These are phyloP conservation scores for Xylaria castorea DNA, from an alignment of 495 filamentous ascomycete genomes.

Conservation along the genomic window DNA sequence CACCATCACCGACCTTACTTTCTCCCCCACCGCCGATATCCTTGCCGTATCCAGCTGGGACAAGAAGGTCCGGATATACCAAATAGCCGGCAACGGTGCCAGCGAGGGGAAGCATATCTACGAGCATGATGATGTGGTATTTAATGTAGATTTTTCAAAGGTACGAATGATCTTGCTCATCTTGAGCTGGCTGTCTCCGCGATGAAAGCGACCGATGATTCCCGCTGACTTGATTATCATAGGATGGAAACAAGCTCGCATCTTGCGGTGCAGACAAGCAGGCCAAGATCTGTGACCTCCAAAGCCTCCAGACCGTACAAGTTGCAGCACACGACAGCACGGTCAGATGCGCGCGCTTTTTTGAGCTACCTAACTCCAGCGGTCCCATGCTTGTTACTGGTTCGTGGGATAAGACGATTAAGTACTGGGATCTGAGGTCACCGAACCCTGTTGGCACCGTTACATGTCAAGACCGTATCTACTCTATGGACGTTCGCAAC, in stretches of 20 bases:
- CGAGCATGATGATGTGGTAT: constrained; percentile 75
- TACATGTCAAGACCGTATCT: constrained; percentile 79
- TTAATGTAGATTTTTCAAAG: constrained; percentile 83
- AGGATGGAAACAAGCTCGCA: constrained; percentile 69
- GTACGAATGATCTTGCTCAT: constrained; percentile 55
- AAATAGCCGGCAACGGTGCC: constrained; percentile 73
- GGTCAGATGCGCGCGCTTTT: constrained; percentile 75
- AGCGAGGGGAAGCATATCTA: constrained; percentile 81
- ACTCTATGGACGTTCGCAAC: constrained; percentile 83
- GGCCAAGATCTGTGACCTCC: constrained; percentile 75
- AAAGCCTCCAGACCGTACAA: constrained; percentile 60
- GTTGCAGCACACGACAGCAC: constrained; percentile 77
- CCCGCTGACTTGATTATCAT: constrained; percentile 26
- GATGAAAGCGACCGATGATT: background rate
- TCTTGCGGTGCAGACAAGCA: constrained; percentile 80
- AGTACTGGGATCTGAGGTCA: constrained; percentile 86
- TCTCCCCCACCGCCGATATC: constrained; percentile 78
- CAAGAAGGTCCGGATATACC: constrained; percentile 91
- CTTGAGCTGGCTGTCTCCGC: background rate
- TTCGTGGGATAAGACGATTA: constrained; percentile 89
- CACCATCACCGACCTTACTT: constrained; percentile 82
- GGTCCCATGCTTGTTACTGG: constrained; percentile 76
- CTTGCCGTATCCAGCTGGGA: constrained; percentile 92
- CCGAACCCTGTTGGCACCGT: constrained; percentile 66
- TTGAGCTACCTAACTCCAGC: constrained; percentile 59